Conservation (phyloP, 495 filamentous ascomycete genomes). For the Penicillium psychrofluorescens region DNA sequence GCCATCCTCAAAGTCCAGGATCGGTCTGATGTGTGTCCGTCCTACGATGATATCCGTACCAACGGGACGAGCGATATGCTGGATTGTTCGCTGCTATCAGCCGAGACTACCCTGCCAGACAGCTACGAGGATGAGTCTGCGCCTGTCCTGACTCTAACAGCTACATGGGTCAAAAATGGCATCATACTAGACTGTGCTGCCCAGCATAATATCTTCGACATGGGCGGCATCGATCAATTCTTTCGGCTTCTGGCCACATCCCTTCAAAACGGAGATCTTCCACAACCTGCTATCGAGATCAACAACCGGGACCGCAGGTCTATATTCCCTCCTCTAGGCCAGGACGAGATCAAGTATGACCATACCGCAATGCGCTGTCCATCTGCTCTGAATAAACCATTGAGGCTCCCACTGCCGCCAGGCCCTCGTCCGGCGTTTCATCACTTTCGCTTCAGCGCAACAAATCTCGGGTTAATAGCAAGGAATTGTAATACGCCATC, state of each 20-base stretch:
- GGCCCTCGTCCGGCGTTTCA: slow-evolving; percentile 2
- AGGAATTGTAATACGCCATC: neutral
- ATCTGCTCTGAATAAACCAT: neutral
- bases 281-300: slow-evolving; percentile 11
- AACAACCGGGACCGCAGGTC: slow-evolving; percentile 25
- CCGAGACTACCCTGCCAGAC: slow-evolving; percentile 22
- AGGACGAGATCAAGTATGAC: slow-evolving; percentile 20
- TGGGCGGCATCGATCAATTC: slow-evolving; percentile 26
- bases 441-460: slow-evolving; percentile 24
- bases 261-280: slow-evolving; percentile 14
- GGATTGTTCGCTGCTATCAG: slow-evolving; percentile 14
- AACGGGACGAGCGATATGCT: slow-evolving; percentile 22
- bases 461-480: neutral
- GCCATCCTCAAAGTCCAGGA: slow-evolving; percentile 18
- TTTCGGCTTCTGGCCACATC: slow-evolving; percentile 23
- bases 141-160: slow-evolving; percentile 24
- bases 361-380: slow-evolving; percentile 19
- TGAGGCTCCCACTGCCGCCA: slow-evolving; percentile 4
- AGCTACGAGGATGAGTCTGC: slow-evolving; percentile 20
- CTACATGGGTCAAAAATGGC: slow-evolving; percentile 28
- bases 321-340: slow-evolving; percentile 23
- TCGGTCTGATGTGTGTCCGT: slow-evolving; percentile 8
- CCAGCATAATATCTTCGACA: slow-evolving; percentile 39
- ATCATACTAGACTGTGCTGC: slow-evolving; percentile 20
- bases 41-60: slow-evolving; percentile 11